These are phyloP conservation scores for Corymbia citriodora DNA, from an alignment of 441 rosid genomes.

Conservation along the genomic window DNA sequence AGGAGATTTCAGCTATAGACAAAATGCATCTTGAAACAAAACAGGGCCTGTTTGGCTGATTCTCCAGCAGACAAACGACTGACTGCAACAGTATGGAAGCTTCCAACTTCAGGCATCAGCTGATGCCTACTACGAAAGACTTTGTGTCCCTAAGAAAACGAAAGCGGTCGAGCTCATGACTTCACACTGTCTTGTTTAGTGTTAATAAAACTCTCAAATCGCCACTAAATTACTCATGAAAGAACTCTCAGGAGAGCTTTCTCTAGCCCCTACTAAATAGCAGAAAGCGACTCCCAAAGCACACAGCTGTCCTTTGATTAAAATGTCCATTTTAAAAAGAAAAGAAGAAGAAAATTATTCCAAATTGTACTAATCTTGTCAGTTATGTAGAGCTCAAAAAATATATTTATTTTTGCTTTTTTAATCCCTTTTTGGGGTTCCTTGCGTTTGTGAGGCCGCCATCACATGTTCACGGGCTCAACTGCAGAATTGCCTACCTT, in stretches of 20 bases:
- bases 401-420: background rate
- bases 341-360: background rate
- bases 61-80: background rate
- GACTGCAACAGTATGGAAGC: conserved; percentile 3
- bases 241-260: background rate
- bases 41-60: background rate
- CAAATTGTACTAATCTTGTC: background rate
- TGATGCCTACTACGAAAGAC: conserved; percentile 10
- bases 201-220: background rate
- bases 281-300: background rate
- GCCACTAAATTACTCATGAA: background rate
- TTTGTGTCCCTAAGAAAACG: conserved; percentile 10
- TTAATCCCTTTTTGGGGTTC: background rate
- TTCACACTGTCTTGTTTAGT: background rate
- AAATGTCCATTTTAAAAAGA: background rate
- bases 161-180: background rate
- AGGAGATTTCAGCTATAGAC: background rate
- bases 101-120: conserved; percentile 1
- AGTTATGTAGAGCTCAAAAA: background rate
- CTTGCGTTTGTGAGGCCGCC: background rate
- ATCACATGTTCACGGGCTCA: background rate
- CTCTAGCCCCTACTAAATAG: background rate
- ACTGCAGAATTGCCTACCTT: background rate
- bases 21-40: conserved; percentile 1
- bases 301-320: background rate